Percentiles rank a stretch among this genome's conserved stretches.
These are phyloP conservation scores for Discostella stelligera DNA, from an alignment of 352 stramenopile species.

Conservation along the genomic window DNA sequence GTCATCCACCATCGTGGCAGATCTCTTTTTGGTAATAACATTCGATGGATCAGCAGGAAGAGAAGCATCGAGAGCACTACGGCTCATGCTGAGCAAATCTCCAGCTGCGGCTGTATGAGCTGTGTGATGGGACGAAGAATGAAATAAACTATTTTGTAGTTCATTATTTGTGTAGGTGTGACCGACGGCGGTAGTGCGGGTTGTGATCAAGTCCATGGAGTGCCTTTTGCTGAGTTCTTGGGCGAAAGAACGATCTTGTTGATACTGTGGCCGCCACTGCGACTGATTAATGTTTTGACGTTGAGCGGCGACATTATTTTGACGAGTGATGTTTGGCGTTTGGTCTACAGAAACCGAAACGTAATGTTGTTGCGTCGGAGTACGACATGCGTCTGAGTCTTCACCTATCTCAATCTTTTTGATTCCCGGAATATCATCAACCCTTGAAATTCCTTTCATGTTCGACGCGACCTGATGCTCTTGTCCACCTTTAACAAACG, in stretches of 20 bases:
- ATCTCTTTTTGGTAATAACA: slow-evolving; percentile 24
- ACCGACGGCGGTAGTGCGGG: background rate
- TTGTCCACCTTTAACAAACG: slow-evolving; percentile 13
- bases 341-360: background rate
- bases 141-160: slow-evolving; percentile 24
- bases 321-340: background rate
- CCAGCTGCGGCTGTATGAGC: slow-evolving; percentile 44
- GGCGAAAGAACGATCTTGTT: slow-evolving; percentile 4
- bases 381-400: background rate
- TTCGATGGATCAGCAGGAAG: background rate
- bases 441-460: slow-evolving; percentile 1
- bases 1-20: slow-evolving; percentile 18
- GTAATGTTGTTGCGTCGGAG: slow-evolving; percentile 2
- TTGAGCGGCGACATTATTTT: slow-evolving; percentile 6
- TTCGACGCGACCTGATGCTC: background rate
- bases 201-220: slow-evolving; percentile 45
- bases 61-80: slow-evolving; percentile 16
- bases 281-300: slow-evolving; percentile 1
- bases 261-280: background rate
- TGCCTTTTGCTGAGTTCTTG: slow-evolving; percentile 10
- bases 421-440: background rate
- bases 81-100: slow-evolving; percentile 50
- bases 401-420: background rate
- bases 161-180: background rate
- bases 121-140: slow-evolving; percentile 50